Conservation (phyloP, 192 early-diverging fungal species). For the Coemansia pectinata region DNA sequence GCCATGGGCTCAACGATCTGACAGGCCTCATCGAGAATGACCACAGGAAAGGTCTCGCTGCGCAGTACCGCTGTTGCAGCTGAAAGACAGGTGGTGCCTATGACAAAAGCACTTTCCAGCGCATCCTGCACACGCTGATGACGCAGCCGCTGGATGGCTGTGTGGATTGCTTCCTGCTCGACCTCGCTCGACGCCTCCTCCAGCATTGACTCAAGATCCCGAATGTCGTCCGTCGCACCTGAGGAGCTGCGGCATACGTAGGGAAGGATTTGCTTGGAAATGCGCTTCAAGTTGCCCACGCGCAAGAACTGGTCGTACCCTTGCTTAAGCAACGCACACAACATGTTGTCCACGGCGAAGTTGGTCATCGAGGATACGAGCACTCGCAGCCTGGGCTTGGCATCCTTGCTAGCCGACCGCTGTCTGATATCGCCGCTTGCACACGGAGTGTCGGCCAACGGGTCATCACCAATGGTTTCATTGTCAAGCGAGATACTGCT, state of each 20-base stretch:
- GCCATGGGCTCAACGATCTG: constrained; percentile 90
- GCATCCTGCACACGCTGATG: constrained; percentile 41
- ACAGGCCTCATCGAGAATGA: constrained; percentile 85
- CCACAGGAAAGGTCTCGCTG: constrained; percentile 59
- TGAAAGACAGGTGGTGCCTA: constrained; percentile 80
- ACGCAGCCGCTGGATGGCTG: constrained; percentile 40
- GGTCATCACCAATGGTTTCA: not conserved
- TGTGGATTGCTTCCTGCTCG: constrained; percentile 52
- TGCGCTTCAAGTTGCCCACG: constrained; percentile 71
- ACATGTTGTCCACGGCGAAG: constrained; percentile 76
- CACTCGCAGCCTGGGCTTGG: constrained; percentile 53
- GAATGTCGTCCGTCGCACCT: constrained; percentile 60
- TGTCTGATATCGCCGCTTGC: constrained; percentile 4
- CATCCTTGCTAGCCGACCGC: constrained; percentile 11
- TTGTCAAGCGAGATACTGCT: not conserved
- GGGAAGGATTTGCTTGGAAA: constrained; percentile 65
- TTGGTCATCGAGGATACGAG: constrained; percentile 75
- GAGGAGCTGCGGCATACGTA: constrained; percentile 56
- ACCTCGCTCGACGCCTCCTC: constrained; percentile 53
- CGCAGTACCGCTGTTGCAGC: constrained; percentile 73
- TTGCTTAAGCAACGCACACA: constrained; percentile 62
- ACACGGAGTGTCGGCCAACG: not conserved
- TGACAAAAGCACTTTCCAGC: constrained; percentile 54
- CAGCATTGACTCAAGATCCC: constrained; percentile 77
- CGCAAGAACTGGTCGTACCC: constrained; percentile 69